Base-by-base conservation (phyloP, 495 filamentous ascomycete species). In the Melanomma pulvis-pyrius region DNA sequence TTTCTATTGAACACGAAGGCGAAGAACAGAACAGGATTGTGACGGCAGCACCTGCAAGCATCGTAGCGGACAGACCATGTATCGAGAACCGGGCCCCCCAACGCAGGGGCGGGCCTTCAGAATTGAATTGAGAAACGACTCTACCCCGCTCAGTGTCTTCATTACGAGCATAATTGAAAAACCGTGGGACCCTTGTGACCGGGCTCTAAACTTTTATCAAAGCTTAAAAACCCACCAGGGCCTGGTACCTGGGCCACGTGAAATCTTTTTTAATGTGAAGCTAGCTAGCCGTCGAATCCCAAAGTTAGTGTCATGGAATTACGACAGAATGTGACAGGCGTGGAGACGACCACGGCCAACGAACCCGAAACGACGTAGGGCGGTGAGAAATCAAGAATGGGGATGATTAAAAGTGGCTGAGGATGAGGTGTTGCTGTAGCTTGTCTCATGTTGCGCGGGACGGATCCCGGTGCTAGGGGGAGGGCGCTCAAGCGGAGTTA, bases 51-150 rank as follows among this genome's bases (percentile, higher is more conserved):
- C 49, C 24, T 52, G n/a, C n/a, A n/a, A n/a, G 58, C 60, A 44
- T 49, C 44, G 28, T 54, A 58, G 52, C 58, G 58, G 19, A 61
- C 24, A 46, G 29, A 61, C 25, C 58, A 46, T 50, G 58, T 34
- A 30, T 50, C 17, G n/a, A 55, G 29, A 58, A 24, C 32, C 30
- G 30, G 48, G 12, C 24, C 60, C 60, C 39, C 9, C 39, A 44
- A 44, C 39, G 50, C 48, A 63, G 60, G 60, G 60, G 50, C 32
- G 29, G 8, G n/a, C 39, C 39, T n/a, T 44, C 17, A 2, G 39
- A n/a, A 44, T 54, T 54, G 30, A 63, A 63, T 63, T 54, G 60
- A 63, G 48, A 63, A 63, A 53, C 30, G 30, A 63, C 50, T 63
- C 54, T 41, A 30, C 60, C 26, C 34, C 30, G 32, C 34, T 34